Evolutionary conservation across 2,329 filamentous ascomycete species (phyloP).

Genomic region (Endothia cerciana): DNA sequence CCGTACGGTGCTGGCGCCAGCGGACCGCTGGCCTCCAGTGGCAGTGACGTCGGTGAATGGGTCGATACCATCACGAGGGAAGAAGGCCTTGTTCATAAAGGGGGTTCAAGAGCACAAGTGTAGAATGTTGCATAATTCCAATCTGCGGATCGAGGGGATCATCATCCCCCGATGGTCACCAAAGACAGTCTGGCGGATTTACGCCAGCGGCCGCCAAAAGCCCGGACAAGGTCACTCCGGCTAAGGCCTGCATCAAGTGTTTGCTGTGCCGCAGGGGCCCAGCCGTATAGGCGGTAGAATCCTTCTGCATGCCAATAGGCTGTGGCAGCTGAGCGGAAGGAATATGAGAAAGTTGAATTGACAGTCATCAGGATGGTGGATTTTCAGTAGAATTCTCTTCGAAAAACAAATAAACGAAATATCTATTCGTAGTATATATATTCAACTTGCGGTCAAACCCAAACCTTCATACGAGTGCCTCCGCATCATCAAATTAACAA

Average conservation of each 20-base stretch:
- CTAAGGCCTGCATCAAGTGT: no score
- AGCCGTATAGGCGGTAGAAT: no score
- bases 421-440: not conserved
- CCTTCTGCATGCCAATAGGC: no score
- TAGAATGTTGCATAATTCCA: no score
- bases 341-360: no score
- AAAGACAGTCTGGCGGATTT: not conserved
- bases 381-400: no score
- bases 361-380: no score
- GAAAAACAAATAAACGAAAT: not conserved
- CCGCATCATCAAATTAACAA: no score
- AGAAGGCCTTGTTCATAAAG: not conserved
- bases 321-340: no score
- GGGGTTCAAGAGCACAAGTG: no score
- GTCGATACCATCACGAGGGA: not conserved
- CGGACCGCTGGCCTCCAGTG: not conserved
- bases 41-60: not conserved
- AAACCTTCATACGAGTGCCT: no score
- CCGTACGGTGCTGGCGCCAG: conserved; percentile 32
- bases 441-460: not conserved
- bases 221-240: no score
- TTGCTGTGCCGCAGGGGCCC: not conserved
- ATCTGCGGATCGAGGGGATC: not conserved
- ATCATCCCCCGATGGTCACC: not conserved
- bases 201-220: not conserved